A percentile compares a stretch with the other conserved stretches of the same genome.
Conservation (phyloP, 2,329 filamentous ascomycete genomes). For the Hymenoscyphus scutula region DNA sequence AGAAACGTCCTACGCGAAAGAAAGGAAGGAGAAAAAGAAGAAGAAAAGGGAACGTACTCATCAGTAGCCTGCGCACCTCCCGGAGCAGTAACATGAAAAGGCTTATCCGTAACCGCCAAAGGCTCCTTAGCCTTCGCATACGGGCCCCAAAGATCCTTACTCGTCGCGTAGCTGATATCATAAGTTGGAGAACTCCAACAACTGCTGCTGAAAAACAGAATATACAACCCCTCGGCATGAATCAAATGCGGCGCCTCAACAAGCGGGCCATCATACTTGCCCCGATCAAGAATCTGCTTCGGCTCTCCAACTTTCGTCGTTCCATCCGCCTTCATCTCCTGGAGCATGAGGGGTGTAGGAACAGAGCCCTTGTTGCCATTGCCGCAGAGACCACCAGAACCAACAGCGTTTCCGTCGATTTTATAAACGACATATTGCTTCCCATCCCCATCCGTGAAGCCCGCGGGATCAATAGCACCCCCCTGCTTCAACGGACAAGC, state of each 20-base stretch:
- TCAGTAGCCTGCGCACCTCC: constrained; percentile 19
- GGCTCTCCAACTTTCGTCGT: constrained; percentile 50
- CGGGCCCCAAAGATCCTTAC: constrained; percentile 39
- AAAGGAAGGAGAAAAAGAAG: no score
- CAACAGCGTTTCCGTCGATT: not conserved
- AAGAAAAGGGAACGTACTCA: not conserved
- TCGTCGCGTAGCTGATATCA: not conserved
- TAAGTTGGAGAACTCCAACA: not conserved
- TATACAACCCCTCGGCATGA: constrained; percentile 48
- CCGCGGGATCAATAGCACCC: constrained; percentile 62
- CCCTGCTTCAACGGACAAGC: constrained; percentile 52
- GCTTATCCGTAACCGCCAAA: constrained; percentile 16
- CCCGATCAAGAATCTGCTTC: constrained; percentile 47
- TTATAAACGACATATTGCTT: constrained; percentile 56
- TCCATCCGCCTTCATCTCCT: constrained; percentile 41
- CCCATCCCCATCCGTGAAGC: constrained; percentile 55
- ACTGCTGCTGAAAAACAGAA: not conserved
- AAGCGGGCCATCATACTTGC: constrained; percentile 49
- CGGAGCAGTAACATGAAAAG: constrained; percentile 19
- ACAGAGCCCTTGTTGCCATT: not conserved
- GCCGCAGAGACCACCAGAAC: not conserved
- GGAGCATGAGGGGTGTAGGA: not conserved
- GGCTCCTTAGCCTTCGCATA: constrained; percentile 14
- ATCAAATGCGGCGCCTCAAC: constrained; percentile 60
- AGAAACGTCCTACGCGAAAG: no score